A percentile compares a stretch with the other conserved stretches of the same genome.
Evolutionary conservation across 2,329 filamentous ascomycete genomes (phyloP).

Genomic region (Colletotrichum musicola): DNA sequence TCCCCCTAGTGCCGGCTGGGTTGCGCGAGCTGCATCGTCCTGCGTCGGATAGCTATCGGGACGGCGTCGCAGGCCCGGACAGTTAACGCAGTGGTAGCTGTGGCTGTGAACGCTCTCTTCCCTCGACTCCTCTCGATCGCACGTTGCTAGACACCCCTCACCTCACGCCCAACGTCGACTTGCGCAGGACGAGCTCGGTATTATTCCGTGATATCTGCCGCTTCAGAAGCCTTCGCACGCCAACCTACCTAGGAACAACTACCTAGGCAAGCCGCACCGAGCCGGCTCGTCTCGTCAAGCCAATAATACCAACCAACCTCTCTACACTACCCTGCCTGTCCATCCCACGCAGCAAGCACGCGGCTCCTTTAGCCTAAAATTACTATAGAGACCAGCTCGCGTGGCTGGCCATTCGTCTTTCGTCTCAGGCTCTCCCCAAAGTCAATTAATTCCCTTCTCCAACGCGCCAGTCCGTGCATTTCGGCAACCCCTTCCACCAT

Average conservation of each 20-base stretch:
- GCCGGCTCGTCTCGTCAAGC: background rate
- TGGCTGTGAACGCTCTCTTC: constrained; percentile 9
- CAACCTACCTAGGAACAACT: background rate
- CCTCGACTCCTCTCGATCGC: background rate
- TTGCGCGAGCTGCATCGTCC: constrained; percentile 23
- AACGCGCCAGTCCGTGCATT: constrained; percentile 18
- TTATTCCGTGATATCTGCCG: constrained; percentile 17
- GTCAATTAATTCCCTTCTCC: constrained; percentile 13
- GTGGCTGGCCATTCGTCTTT: background rate
- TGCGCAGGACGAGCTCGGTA: constrained; percentile 12
- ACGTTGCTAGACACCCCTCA: background rate
- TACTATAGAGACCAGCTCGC: background rate
- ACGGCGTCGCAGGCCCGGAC: constrained; percentile 2
- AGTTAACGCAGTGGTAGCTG: background rate
- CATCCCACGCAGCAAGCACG: constrained; percentile 11
- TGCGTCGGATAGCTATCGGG: constrained; percentile 19
- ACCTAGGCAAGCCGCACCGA: background rate
- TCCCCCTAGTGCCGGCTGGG: constrained; percentile 19
- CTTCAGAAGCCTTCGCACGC: background rate
- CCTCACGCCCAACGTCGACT: background rate
- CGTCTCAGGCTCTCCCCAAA: background rate
- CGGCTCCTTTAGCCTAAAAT: constrained; percentile 35
- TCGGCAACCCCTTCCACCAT: constrained; percentile 13
- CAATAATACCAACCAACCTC: background rate
- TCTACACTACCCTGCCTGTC: no score